phyloP scores from a whole-genome alignment of 1,139 yeast genomes.

The Taphrina betulina region DNA sequence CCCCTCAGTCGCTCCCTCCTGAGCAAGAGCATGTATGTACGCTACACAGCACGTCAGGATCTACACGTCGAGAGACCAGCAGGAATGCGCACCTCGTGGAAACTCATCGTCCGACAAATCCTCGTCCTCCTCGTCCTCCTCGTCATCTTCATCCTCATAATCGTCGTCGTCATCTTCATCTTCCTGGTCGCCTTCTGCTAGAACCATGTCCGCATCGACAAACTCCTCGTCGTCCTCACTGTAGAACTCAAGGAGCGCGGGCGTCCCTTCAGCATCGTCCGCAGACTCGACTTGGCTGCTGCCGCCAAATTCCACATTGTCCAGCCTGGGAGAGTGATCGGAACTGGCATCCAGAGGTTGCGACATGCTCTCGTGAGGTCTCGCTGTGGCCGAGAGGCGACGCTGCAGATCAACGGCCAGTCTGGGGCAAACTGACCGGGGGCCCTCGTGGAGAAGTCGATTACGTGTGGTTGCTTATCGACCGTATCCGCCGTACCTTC shows the following conservation, averaged over 20 bases:
- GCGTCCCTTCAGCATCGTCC: constrained; percentile 2
- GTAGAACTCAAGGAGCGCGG: not conserved
- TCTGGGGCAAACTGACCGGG: no score
- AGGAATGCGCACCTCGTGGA: constrained; percentile 1
- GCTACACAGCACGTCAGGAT: no score
- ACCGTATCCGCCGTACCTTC: no score
- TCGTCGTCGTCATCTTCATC: constrained; percentile 28
- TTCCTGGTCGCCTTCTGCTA: constrained; percentile 4
- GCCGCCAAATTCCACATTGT: constrained; percentile 9
- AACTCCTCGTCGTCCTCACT: constrained; percentile 7
- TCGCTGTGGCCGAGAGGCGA: no score
- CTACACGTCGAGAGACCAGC: not conserved
- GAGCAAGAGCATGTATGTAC: no score
- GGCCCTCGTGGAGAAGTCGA: no score
- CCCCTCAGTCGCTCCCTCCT: no score
- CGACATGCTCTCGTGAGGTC: no score
- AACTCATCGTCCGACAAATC: constrained; percentile 32
- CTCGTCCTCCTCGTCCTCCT: constrained; percentile 34
- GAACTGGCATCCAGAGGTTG: no score
- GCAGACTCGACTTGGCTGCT: constrained; percentile 18
- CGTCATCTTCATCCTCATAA: constrained; percentile 19
- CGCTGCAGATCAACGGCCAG: no score
- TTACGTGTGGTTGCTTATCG: no score
- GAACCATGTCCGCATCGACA: not conserved
- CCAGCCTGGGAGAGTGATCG: not conserved